Conservation (phyloP, 208 protist genomes). For the Tritrichomonas foetus region DNA sequence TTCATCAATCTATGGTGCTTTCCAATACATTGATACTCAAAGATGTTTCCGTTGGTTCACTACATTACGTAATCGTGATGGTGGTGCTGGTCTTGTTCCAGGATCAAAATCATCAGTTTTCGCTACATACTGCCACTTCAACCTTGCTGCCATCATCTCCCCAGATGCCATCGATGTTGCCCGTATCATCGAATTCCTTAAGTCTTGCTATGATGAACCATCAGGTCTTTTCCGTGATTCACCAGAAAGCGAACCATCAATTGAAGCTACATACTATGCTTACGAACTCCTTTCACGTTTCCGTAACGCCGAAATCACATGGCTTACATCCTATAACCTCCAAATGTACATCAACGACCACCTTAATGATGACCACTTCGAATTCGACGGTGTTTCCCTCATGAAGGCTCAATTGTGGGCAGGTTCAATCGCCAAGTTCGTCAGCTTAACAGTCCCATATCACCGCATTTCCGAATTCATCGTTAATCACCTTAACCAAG, state of each 20-base stretch:
- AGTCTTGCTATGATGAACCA: neutral
- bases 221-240: conserved; percentile 17
- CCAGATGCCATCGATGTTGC: neutral
- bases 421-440: neutral
- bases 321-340: neutral
- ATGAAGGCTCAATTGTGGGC: neutral
- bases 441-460: neutral
- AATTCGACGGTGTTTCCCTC: neutral
- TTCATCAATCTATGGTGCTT: neutral
- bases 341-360: neutral
- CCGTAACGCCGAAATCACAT: neutral
- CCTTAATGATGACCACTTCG: neutral
- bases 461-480: neutral
- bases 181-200: conserved; percentile 22
- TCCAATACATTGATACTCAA: neutral
- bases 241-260: neutral
- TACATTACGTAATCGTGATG: conserved; percentile 30
- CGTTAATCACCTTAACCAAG: neutral
- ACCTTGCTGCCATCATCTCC: neutral
- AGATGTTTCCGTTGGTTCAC: neutral
- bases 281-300: neutral
- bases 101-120: neutral
- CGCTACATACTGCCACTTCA: neutral
- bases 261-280: conserved; percentile 21
- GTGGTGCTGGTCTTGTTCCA: neutral